Base-by-base conservation (phyloP, 257 asterid genomes). In the Solanum phureja region DNA sequence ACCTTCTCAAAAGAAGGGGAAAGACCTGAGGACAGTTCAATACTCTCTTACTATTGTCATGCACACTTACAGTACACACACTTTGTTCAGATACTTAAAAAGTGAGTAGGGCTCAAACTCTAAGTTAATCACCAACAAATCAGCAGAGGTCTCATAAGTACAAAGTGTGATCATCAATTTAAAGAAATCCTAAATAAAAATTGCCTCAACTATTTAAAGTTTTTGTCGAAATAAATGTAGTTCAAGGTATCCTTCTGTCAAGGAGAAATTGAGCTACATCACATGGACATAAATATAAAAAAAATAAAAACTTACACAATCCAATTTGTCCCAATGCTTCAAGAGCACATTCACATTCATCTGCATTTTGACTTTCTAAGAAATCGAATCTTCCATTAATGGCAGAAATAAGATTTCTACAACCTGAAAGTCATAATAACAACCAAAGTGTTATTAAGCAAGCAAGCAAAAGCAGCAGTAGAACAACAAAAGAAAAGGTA, bases 241-340 rank as follows among this genome's bases (percentile, higher is more conserved):
- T 31, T 42, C 62, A 81, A 46, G 27, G 68, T 81, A 29, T 46
- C 11, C 42, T 27, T 82, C 37, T 49, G 11, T 18, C 86, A 82
- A 49, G 44, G 69, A 82, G 31, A 82, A 21, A 29, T 6, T 82
- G 69, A 82, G 69, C 86, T 5, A 31, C 44, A 46, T 49, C 69
- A 29, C 69, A 11, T 21, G 38, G 77, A 11, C 72, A n/a, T 83
- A 83, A 84, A 42, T 46, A 68, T 8, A 87, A 40, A 87, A 64
- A 44, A 85, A 76, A 49, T 87, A 88, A 87, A 89, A 86, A 92
- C 99, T 96, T 89, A 97, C 99, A 94, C 58, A 92, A 91, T 86
- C 99, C 99, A 91, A 96, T 94, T 89, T 94, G 98, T 88, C 99
- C 99, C 91, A 96, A 91, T 79, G 98, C 96, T 89, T 97, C 99